Conservation (phyloP, 306 rosid species). For the Ormosia semicastrata region DNA sequence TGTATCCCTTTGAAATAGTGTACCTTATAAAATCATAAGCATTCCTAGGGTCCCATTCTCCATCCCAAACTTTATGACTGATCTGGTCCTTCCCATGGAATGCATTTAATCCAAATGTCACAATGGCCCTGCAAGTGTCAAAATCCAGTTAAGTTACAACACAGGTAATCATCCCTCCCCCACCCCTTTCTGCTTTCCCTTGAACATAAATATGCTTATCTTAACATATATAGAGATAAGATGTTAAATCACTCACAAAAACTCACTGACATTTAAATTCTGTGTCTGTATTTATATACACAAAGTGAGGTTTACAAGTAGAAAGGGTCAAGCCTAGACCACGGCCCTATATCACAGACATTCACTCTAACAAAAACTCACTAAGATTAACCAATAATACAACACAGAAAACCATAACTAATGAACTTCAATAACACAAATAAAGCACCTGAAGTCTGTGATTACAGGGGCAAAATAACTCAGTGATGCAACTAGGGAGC, state of each 20-base stretch:
- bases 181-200: neutral
- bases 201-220: neutral
- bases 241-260: neutral
- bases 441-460: neutral
- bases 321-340: too few relatives aligned
- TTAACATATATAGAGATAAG: neutral
- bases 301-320: neutral
- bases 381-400: too few relatives aligned
- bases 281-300: neutral
- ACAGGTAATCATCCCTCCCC: neutral
- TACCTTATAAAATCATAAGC: conserved; percentile 67
- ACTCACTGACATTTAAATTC: neutral
- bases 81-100: conserved; percentile 72
- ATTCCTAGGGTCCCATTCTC: conserved; percentile 80
- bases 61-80: conserved; percentile 63
- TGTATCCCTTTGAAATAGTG: conserved; percentile 76
- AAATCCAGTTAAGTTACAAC: conserved; percentile 12
- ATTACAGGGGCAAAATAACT: neutral
- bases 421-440: too few relatives aligned
- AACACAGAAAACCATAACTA: too few relatives aligned
- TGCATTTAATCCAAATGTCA: conserved; percentile 92
- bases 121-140: conserved; percentile 58
- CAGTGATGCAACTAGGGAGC: neutral
- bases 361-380: too few relatives aligned
- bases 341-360: too few relatives aligned